Percentiles rank a stretch among this genome's conserved stretches.
Conservation (phyloP, 2,329 filamentous ascomycete species). For the Canariomyces notabilis region DNA sequence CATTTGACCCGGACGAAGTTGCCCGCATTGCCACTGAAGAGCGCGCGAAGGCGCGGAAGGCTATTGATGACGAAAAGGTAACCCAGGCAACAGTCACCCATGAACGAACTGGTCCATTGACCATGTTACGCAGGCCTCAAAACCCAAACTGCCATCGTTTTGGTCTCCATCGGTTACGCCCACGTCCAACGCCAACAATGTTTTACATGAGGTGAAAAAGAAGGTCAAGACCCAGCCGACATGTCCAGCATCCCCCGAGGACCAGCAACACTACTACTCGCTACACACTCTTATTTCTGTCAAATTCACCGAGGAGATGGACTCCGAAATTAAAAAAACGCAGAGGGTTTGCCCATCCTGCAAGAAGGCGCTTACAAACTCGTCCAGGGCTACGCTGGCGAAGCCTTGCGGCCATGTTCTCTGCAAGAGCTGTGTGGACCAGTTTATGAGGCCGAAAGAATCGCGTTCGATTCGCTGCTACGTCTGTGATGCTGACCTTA, state of each 20-base stretch:
- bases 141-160: slow-evolving; percentile 74
- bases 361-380: slow-evolving; percentile 75
- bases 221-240: slow-evolving; percentile 62
- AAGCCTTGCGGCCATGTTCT: slow-evolving; percentile 90
- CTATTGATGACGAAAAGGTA: slow-evolving; percentile 69
- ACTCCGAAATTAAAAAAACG: slow-evolving; percentile 40
- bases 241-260: slow-evolving; percentile 68
- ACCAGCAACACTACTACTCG: slow-evolving; percentile 67
- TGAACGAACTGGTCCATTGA: slow-evolving; percentile 4
- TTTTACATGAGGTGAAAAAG: slow-evolving; percentile 53
- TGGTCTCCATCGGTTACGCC: slow-evolving; percentile 88
- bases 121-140: slow-evolving; percentile 44
- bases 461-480: slow-evolving; percentile 60
- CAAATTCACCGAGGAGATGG: slow-evolving; percentile 68
- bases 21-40: slow-evolving; percentile 65
- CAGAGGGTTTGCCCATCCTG: slow-evolving; percentile 72
- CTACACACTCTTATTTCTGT: slow-evolving; percentile 73
- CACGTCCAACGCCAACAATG: slow-evolving; percentile 52
- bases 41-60: slow-evolving; percentile 61
- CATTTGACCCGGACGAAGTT: slow-evolving; percentile 73
- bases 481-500: slow-evolving; percentile 80
- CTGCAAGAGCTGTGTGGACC: slow-evolving; percentile 76
- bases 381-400: slow-evolving; percentile 73
- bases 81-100: not conserved
- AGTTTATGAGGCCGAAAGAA: slow-evolving; percentile 65